A percentile compares a stretch with the other conserved stretches of the same genome.
phyloP scores from a whole-genome alignment of 345 rosid species.

The Corchorus olitorius region DNA sequence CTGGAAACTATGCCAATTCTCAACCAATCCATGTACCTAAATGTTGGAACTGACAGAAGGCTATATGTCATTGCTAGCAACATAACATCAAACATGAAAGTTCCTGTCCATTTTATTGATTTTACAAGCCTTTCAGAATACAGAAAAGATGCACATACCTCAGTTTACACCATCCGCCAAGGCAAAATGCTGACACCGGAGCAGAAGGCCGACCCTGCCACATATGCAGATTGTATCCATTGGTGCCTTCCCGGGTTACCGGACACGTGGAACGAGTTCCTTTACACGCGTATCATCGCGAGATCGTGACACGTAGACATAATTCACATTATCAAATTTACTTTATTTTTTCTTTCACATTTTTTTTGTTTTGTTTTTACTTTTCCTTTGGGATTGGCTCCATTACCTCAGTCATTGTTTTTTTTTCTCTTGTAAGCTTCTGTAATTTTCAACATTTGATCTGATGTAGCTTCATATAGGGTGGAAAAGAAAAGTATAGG shows the following conservation, averaged over 20 bases:
- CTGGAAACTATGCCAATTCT: constrained; percentile 67
- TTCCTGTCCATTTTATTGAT: constrained; percentile 66
- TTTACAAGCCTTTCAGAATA: constrained; percentile 78
- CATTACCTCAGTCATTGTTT: constrained; percentile 8
- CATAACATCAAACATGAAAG: constrained; percentile 49
- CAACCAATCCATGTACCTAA: constrained; percentile 48
- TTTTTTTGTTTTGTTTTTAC: background rate
- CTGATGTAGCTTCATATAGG: constrained; percentile 15
- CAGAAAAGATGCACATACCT: constrained; percentile 92
- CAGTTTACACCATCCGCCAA: constrained; percentile 76
- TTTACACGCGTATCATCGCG: constrained; percentile 72
- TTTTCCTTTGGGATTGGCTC: background rate
- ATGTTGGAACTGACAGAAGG: constrained; percentile 78
- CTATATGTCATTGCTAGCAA: constrained; percentile 52
- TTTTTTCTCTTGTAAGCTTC: background rate
- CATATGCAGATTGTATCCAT: constrained; percentile 91
- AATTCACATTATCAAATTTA: background rate
- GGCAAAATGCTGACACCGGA: constrained; percentile 77
- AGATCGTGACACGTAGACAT: constrained; percentile 45
- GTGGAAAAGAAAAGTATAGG: constrained; percentile 7
- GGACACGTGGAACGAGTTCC: constrained; percentile 91
- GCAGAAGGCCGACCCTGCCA: constrained; percentile 77
- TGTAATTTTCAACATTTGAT: constrained; percentile 3
- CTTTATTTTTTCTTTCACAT: background rate
- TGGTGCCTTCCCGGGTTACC: constrained; percentile 98